phyloP scores from a whole-genome alignment of 208 protist species.

The Trypanosoma vivax region DNA sequence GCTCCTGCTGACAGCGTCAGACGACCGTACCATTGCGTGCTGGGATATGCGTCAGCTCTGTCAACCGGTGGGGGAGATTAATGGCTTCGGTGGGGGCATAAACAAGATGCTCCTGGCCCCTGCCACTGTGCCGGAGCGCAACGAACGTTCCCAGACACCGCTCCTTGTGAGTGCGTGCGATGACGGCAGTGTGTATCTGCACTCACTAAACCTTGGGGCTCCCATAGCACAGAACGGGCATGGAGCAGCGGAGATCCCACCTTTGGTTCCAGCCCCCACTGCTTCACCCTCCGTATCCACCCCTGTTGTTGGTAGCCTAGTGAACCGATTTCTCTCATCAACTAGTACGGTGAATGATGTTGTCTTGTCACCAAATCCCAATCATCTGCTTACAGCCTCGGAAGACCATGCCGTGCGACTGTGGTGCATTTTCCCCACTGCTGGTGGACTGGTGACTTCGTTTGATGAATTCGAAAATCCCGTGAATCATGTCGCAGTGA shows the following conservation, averaged over 20 bases:
- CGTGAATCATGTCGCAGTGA: slow-evolving; percentile 69
- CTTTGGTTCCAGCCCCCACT: not conserved
- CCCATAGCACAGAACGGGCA: not conserved
- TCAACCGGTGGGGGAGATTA: slow-evolving; percentile 29
- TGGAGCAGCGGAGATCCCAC: not conserved
- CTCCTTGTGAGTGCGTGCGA: slow-evolving; percentile 71
- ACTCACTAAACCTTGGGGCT: slow-evolving; percentile 23
- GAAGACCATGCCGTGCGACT: slow-evolving; percentile 74
- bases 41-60: slow-evolving; percentile 63
- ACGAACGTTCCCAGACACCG: not conserved
- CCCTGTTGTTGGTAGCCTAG: slow-evolving; percentile 34
- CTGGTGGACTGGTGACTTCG: slow-evolving; percentile 34
- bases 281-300: too few species aligned
- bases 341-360: slow-evolving; percentile 80
- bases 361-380: slow-evolving; percentile 27
- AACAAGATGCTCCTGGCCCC: slow-evolving; percentile 75
- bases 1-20: slow-evolving; percentile 56
- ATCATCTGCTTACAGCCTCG: slow-evolving; percentile 57
- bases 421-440: slow-evolving; percentile 41
- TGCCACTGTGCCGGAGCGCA: not conserved
- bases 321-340: slow-evolving; percentile 66
- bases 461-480: slow-evolving; percentile 83
- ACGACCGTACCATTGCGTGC: slow-evolving; percentile 64
- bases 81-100: slow-evolving; percentile 64
- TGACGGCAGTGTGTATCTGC: slow-evolving; percentile 76